phyloP scores from a whole-genome alignment of 192 early-diverging fungal genomes.

The Backusella westeae region DNA sequence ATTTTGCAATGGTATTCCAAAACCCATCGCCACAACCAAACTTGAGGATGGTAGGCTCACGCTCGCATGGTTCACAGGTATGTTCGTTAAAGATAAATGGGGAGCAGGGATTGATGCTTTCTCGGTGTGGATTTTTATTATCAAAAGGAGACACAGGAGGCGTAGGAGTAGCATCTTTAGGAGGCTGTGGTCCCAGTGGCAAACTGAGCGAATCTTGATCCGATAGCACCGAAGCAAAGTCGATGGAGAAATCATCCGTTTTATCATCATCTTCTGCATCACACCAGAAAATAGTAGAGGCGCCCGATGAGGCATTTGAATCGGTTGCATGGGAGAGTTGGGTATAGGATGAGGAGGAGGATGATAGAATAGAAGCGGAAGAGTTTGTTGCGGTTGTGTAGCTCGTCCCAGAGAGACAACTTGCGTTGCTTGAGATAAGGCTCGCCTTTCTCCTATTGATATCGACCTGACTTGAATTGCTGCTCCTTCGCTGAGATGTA shows the following conservation, averaged over 20 bases:
- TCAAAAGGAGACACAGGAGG: neutral
- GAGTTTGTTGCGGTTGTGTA: neutral
- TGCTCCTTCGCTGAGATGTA: neutral
- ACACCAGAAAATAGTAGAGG: neutral
- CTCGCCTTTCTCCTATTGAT: neutral
- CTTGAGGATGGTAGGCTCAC: neutral
- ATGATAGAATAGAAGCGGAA: neutral
- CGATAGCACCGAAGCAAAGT: neutral
- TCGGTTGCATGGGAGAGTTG: neutral
- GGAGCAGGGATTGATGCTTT: neutral
- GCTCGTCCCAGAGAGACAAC: neutral
- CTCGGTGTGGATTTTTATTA: neutral
- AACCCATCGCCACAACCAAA: slow-evolving; percentile 31
- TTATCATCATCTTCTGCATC: neutral
- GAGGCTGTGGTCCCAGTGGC: neutral
- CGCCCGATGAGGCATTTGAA: neutral
- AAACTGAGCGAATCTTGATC: neutral
- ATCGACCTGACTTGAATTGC: neutral
- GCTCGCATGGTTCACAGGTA: neutral
- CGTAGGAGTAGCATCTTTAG: neutral
- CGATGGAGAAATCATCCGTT: neutral
- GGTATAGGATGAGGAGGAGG: neutral
- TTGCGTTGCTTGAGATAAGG: neutral
- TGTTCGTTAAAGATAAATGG: neutral
- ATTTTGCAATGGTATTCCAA: slow-evolving; percentile 22